Evolutionary conservation across 768 basidiomycete genomes (phyloP), one percentile per base, ranked within the genome.

Genomic region (Gymnopilus junonius): DNA sequence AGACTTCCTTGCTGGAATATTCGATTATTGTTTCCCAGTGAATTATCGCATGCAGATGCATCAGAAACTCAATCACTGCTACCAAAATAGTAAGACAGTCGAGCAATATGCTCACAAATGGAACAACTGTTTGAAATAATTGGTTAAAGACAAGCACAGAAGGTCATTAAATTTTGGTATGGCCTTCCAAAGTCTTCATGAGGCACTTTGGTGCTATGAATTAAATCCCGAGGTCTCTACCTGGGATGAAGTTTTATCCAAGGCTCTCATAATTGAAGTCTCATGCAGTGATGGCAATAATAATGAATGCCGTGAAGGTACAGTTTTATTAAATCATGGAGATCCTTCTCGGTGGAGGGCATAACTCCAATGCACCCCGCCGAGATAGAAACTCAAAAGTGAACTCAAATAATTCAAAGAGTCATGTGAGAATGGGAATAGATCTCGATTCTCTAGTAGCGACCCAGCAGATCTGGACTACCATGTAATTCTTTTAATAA

Each of bases 1-100:
- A 6, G 20, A 67, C 0, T 79, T 80, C 61, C 77, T 76, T 46
- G 20, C 45, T 0, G 74, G 68, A 43, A 21, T 80, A 8, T 80
- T 77, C 54, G 69, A 80, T n/a, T 76, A 75, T 20, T 78, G 78
- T 27, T 81, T 80, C 60, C 78, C 79, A 0, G 34, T 65, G 0
- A 43, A 63, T 29, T 64, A 54, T 29, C 17, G 34, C 2, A 25
- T 55, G 17, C 39, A 74, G 20, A 76, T 76, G 61, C 31, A 68
- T 46, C 45, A 8, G 40, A 25, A 72, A 20, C 66, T 82, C 0
- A 39, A 64, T 0, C 21, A 48, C 0, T 65, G 58, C 14, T 61
- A 55, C 6, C 78, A 81, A 45, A 61, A 69, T 11, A 59, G 68
- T 3, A 68, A 66, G 2, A 69, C 68, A 0, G 75, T 81, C 0